These are phyloP conservation scores for Xerocomellus intermedius DNA, from an alignment of 768 basidiomycete species.

Conservation along the genomic window DNA sequence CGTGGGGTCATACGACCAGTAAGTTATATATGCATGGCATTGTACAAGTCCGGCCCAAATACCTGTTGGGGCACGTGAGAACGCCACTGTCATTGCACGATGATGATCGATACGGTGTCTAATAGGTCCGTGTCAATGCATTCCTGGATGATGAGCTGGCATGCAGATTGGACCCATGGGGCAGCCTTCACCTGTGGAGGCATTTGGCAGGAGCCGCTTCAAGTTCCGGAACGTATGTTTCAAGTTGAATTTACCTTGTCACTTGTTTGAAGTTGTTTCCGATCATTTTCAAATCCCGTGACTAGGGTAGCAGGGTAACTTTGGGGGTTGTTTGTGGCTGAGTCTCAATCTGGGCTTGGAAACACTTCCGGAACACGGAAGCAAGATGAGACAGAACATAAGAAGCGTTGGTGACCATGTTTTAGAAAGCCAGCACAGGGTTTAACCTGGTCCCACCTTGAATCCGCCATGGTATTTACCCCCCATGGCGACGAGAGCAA, in stretches of 20 bases:
- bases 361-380: neutral
- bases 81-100: neutral
- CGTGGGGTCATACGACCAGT: neutral
- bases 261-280: neutral
- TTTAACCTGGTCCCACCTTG: neutral
- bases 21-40: neutral
- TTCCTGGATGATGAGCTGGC: neutral
- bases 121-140: neutral
- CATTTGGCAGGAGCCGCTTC: neutral
- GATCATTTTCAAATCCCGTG: neutral
- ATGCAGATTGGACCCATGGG: neutral
- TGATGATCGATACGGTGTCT: no score
- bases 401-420: no score
- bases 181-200: neutral
- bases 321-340: no score
- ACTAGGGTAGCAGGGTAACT: neutral
- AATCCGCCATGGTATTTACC: neutral
- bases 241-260: neutral
- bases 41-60: neutral
- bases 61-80: neutral
- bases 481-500: neutral
- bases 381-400: neutral
- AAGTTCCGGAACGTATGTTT: slow-evolving; percentile 4
- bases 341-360: neutral
- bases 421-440: neutral